phyloP scores from a whole-genome alignment of 257 asterid species.

The Pogostemon cablin region DNA sequence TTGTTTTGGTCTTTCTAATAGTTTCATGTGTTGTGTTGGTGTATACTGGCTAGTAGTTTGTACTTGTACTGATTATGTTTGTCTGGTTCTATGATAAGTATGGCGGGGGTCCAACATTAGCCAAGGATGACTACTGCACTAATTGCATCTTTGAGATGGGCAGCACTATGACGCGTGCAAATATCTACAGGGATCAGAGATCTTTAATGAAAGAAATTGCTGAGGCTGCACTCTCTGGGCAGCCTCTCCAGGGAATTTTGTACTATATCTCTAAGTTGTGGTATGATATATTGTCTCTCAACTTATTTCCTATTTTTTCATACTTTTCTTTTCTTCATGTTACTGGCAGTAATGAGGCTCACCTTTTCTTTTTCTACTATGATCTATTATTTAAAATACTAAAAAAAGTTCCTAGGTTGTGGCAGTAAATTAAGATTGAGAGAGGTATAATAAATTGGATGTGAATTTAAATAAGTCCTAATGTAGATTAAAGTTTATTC shows the following conservation, averaged over 20 bases:
- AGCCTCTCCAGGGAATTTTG: conserved; percentile 56
- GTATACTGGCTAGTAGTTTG: conserved; percentile 25
- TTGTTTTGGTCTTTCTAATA: conserved; percentile 14
- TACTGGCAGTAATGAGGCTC: conserved; percentile 5
- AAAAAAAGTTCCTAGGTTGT: conserved; percentile 14
- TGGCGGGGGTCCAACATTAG: conserved; percentile 85
- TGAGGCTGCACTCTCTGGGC: conserved; percentile 88
- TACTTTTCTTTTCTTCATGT: conserved; percentile 18
- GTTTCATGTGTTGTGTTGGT: conserved; percentile 25
- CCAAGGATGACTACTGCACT: conserved; percentile 68
- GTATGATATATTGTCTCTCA: conserved; percentile 44
- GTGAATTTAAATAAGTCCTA: neutral
- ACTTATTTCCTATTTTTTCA: conserved; percentile 10
- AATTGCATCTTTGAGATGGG: conserved; percentile 83
- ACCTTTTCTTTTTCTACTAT: conserved; percentile 5
- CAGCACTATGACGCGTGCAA: conserved; percentile 63
- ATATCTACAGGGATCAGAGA: conserved; percentile 76
- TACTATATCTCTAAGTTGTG: conserved; percentile 85
- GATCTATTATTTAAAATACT: neutral
- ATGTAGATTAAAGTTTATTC: conserved; percentile 13
- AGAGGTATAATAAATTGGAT: conserved; percentile 19
- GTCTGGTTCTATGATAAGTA: conserved; percentile 61
- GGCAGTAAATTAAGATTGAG: conserved; percentile 10
- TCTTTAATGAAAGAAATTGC: conserved; percentile 83
- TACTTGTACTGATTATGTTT: conserved; percentile 36